Evolutionary conservation across 306 rosid genomes (phyloP).

Genomic region (Trichosanthes cucumerina): DNA sequence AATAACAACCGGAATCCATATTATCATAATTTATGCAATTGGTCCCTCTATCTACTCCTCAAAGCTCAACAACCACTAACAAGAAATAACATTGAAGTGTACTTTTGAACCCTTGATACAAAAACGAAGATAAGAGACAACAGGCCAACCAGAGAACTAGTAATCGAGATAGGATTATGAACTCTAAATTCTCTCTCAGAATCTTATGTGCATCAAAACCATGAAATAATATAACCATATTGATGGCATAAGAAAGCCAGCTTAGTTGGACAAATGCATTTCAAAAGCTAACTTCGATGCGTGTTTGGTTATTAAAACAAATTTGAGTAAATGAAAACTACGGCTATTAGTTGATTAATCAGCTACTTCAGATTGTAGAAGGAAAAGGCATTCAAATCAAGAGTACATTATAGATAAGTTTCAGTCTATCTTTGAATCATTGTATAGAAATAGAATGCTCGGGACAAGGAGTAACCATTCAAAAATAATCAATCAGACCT

Average conservation of each 20-base stretch:
- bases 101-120: background rate
- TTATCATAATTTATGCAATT: background rate
- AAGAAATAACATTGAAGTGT: background rate
- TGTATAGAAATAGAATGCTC: background rate
- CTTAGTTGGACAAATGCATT: background rate
- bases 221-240: background rate
- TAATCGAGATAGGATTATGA: background rate
- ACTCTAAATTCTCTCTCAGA: background rate
- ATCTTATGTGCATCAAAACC: background rate
- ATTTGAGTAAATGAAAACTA: background rate
- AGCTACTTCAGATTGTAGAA: background rate
- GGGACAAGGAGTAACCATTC: background rate
- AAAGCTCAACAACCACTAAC: background rate
- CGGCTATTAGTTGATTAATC: background rate
- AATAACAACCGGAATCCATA: background rate
- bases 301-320: background rate
- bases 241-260: background rate
- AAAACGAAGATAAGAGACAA: background rate
- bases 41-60: background rate
- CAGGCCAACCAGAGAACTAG: background rate
- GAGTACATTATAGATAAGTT: background rate
- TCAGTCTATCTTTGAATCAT: background rate
- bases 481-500: background rate
- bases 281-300: background rate
- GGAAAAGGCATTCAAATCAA: background rate